Conservation (phyloP, 2,329 filamentous ascomycete genomes). For the Endocalyx cinctus region DNA sequence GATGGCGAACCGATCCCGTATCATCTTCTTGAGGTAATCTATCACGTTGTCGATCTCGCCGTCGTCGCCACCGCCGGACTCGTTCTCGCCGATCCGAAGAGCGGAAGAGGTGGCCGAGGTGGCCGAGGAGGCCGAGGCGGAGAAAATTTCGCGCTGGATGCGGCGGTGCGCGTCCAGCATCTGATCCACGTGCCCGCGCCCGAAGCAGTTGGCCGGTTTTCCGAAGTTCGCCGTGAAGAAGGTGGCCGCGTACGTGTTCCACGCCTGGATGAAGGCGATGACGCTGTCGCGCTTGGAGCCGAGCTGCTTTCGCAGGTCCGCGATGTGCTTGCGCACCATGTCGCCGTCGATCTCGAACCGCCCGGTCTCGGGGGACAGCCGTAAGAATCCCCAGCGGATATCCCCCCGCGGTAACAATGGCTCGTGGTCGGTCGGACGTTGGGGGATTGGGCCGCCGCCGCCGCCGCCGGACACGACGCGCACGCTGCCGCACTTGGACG, state of each 20-base stretch:
- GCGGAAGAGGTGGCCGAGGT: no score
- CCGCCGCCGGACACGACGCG: slow-evolving; percentile 34
- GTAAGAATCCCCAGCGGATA: slow-evolving; percentile 53
- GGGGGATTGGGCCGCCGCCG: no score
- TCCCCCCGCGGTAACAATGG: slow-evolving; percentile 40
- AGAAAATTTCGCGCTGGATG: slow-evolving; percentile 45
- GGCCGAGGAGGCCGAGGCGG: slow-evolving; percentile 21
- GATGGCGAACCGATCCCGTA: slow-evolving; percentile 47
- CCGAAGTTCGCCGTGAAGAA: slow-evolving; percentile 53
- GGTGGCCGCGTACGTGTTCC: slow-evolving; percentile 48
- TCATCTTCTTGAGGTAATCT: slow-evolving; percentile 49
- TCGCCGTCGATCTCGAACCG: slow-evolving; percentile 56
- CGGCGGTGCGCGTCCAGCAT: slow-evolving; percentile 46
- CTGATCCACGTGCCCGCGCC: slow-evolving; percentile 45
- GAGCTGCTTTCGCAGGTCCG: slow-evolving; percentile 56
- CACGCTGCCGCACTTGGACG: slow-evolving; percentile 43
- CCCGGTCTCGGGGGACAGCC: slow-evolving; percentile 46
- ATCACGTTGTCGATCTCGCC: slow-evolving; percentile 45
- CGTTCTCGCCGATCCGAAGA: no score
- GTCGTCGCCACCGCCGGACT: no score
- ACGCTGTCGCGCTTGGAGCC: slow-evolving; percentile 45
- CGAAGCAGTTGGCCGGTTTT: slow-evolving; percentile 46
- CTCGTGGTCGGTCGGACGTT: slow-evolving; percentile 16
- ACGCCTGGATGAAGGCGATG: slow-evolving; percentile 41
- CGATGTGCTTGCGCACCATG: slow-evolving; percentile 55